Conservation (phyloP, 1,284 basidiomycete genomes). For the Cryptococcus sp. region DNA sequence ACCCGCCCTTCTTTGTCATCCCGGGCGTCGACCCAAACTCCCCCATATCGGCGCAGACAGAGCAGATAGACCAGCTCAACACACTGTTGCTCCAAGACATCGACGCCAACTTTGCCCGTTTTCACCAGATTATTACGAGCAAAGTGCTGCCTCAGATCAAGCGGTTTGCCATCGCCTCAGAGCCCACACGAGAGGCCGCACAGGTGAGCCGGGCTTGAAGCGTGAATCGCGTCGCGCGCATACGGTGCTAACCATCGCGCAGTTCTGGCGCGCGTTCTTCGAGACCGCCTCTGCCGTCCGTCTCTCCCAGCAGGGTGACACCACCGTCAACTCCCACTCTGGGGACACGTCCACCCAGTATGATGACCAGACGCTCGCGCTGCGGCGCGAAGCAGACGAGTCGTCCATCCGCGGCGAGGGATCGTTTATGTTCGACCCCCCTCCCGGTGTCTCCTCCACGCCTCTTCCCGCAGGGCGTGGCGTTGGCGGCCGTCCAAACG, state of each 20-base stretch:
- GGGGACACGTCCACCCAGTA: constrained; percentile 21
- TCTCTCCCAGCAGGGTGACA: constrained; percentile 61
- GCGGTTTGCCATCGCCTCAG: constrained; percentile 76
- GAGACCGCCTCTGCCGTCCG: constrained; percentile 83
- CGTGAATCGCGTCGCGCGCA: neutral
- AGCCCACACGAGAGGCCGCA: constrained; percentile 82
- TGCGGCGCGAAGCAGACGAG: constrained; percentile 25
- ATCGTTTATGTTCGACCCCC: constrained; percentile 35
- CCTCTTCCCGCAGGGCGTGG: constrained; percentile 29
- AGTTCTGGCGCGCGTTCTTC: constrained; percentile 97
- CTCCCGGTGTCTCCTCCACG: constrained; percentile 33
- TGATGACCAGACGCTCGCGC: constrained; percentile 34
- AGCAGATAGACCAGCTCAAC: constrained; percentile 93
- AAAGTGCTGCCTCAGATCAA: constrained; percentile 82
- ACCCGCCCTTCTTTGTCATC: constrained; percentile 53
- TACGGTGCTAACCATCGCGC: neutral
- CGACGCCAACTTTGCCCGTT: constrained; percentile 87
- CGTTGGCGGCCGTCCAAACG: constrained; percentile 18
- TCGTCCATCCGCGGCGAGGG: constrained; percentile 25
- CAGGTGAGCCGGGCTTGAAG: constrained; percentile 57
- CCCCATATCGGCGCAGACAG: constrained; percentile 68
- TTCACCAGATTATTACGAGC: constrained; percentile 79
- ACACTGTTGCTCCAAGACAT: constrained; percentile 77
- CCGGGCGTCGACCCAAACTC: constrained; percentile 71
- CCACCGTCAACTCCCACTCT: constrained; percentile 2